These are phyloP conservation scores for Kitagawia praeruptora DNA, from an alignment of 129 eudicot species.

Conservation along the genomic window DNA sequence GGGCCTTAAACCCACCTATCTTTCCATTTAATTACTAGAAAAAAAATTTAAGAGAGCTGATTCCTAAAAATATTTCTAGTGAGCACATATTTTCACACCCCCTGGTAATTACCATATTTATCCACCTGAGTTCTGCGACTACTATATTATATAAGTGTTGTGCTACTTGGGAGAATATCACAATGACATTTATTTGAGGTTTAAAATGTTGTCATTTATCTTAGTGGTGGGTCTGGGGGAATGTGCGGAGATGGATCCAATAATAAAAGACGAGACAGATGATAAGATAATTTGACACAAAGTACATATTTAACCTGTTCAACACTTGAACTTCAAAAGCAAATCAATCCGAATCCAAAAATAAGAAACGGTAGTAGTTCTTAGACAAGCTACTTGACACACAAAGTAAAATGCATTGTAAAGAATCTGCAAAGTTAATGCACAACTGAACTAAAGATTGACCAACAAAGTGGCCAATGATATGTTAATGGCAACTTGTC, in stretches of 20 bases:
- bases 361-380: neutral
- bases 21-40: neutral
- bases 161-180: neutral
- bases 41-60: neutral
- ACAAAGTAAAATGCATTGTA: neutral
- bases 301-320: neutral
- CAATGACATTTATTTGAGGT: no score
- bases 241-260: neutral
- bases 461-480: neutral
- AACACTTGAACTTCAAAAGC: neutral
- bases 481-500: neutral
- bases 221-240: no score
- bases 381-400: neutral
- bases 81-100: neutral
- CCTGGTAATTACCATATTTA: neutral
- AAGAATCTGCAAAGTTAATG: neutral
- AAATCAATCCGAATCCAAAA: neutral
- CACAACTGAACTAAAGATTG: neutral
- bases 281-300: neutral
- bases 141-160: neutral
- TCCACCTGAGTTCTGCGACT: neutral
- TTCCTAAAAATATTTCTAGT: no score
- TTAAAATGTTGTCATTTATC: no score
- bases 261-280: neutral
- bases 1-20: neutral